Conservation (phyloP, 2,329 filamentous ascomycete genomes). For the Colletotrichum sp. region DNA sequence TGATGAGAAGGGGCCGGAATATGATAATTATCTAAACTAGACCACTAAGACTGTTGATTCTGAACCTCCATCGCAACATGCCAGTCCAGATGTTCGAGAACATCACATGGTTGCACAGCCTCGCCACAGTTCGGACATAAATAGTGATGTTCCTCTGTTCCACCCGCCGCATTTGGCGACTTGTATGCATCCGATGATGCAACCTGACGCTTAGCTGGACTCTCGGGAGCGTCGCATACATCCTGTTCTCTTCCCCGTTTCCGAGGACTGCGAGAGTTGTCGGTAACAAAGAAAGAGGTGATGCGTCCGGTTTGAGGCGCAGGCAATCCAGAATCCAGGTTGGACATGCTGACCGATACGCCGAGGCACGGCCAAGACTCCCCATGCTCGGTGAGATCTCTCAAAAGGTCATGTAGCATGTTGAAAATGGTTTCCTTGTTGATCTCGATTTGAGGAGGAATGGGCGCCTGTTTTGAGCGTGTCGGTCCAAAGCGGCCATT, state of each 20-base stretch:
- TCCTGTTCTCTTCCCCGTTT: background rate
- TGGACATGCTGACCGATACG: background rate
- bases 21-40: background rate
- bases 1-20: no score
- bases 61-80: background rate
- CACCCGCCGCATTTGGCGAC: background rate
- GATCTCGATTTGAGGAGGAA: background rate
- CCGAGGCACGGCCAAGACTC: background rate
- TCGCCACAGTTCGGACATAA: background rate
- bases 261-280: background rate
- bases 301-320: background rate
- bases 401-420: background rate
- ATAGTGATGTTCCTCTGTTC: background rate
- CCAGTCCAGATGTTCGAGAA: background rate
- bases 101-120: background rate
- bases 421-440: background rate
- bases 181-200: background rate
- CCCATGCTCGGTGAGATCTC: background rate
- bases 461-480: background rate
- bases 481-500: background rate
- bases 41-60: background rate
- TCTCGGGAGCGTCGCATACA: fast-evolving
- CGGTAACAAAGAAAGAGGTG: background rate
- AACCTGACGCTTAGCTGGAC: background rate
- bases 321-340: background rate